Base-by-base conservation (phyloP, 306 rosid genomes). In the Lathyrus sativus region DNA sequence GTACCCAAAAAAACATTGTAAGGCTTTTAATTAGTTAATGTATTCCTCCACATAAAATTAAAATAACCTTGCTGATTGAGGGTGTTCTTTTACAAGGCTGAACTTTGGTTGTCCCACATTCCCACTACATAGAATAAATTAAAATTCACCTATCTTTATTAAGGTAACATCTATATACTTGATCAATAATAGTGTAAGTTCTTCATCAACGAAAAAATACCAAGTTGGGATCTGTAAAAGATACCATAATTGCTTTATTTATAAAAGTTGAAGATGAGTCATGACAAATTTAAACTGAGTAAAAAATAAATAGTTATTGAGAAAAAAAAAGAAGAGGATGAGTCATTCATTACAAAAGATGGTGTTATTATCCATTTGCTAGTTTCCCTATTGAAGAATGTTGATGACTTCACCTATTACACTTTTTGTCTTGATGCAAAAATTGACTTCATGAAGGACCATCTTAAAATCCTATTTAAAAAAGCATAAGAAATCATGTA, bases 151-250 rank as follows among this genome's bases (percentile, higher is more conserved):
- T 37, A 65, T 74, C 73, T 76, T 85, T 79, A 80, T 78, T 75
- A 70, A 33, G 37, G 63, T 80, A 72, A 77, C 73, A 76, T 77
- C 51, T 53, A 73, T 78, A 77, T 78, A 77, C 85, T 77, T 82
- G 72, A 79, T 53, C 68, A 71, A 58, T 28, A 65, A 65, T 28
- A 65, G 29, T 61, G 11, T 15, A 45, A 35, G 7, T 46, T 1
- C 60, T 71, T 78, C 58, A 50, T 51, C 44, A 74, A 45, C 33
- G n/a, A 29, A 22, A 42, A 42, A 35, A 54, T 46, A n/a, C 69
- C 54, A 60, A n/a, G 68, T 17, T 57, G 78, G 60, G 18, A 45
- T 74, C 61, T 19, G 37, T 38, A 67, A 37, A 38, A 10, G 24
- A 24, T 37, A 49, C 8, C 0, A 26, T 5, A 4, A 46, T 8